Conservation (phyloP, 164 flowering plant genomes). For the Vitis labrusca region DNA sequence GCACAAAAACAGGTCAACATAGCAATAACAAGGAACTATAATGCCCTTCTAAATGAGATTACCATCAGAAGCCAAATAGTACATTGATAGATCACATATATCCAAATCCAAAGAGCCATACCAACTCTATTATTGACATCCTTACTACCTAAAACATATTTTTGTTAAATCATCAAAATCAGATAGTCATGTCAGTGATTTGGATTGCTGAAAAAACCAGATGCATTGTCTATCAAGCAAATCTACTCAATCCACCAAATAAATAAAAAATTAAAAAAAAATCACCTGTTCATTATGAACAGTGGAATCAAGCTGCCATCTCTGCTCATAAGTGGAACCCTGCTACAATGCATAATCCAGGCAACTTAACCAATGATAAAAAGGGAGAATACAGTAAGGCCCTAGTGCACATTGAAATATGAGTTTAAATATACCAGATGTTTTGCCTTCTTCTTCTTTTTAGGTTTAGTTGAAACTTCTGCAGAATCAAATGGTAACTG, state of each 20-base stretch:
- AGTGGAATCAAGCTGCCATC: conserved; percentile 69
- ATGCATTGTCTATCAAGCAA: conserved; percentile 1
- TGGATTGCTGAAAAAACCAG: neutral
- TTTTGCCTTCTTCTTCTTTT: conserved; percentile 88
- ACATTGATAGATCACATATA: too few species aligned
- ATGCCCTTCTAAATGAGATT: too few species aligned
- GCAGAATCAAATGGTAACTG: conserved; percentile 58
- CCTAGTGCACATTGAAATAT: conserved; percentile 22
- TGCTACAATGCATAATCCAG: conserved; percentile 33
- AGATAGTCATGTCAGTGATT: too few species aligned
- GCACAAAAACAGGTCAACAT: too few species aligned
- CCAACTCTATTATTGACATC: too few species aligned
- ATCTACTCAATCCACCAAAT: neutral
- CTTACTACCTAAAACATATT: too few species aligned
- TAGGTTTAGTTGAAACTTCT: conserved; percentile 66
- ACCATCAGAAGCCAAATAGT: too few species aligned
- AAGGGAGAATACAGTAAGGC: conserved; percentile 10
- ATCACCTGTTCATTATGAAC: conserved; percentile 71
- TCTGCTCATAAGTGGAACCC: conserved; percentile 65
- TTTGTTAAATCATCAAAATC: too few species aligned
- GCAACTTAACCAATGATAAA: conserved; percentile 16
- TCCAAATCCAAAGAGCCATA: too few species aligned
- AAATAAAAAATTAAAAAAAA: neutral
- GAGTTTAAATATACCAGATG: conserved; percentile 46
- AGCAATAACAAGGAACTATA: too few species aligned